Base-by-base conservation (phyloP, 1,284 basidiomycete species). In the Psilocybe mexicana region DNA sequence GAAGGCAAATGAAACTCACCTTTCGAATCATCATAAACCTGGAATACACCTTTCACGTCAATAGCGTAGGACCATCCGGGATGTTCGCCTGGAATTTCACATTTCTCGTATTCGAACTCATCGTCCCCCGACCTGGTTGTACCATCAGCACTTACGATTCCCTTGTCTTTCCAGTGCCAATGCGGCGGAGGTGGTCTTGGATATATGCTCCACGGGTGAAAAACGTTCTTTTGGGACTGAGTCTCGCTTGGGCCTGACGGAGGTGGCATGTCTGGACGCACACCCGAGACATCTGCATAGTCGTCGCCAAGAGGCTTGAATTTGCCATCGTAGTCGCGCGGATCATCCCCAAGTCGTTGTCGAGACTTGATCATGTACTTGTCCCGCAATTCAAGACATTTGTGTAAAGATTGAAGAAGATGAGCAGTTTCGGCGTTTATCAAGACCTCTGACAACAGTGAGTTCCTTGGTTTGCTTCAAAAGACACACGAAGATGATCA, bases 281-380 rank as follows among this genome's bases (percentile, higher is more conserved):
- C 77, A 14, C 90, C 85, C 28, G 80, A 80, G 0, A 92, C 88
- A 57, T 86, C 88, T 2, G 84, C 84, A 50, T 78, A 70, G 10
- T 80, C 78, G 44, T 86, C 71, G n/a, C 63, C 65, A n/a, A 73
- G 38, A n/a, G 70, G 68, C 14, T 76, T 74, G 68, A 94, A 93
- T 12, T 76, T 66, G 0, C 86, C 90, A 65, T 97, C 96, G 70
- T 94, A 85, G 72, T 97, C 93, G 62, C 84, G 83, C 0, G 95
- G 95, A 71, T 97, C 92, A 74, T 98, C 96, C 3, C 94, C 94
- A 1, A 96, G 82, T 54, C 90, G 83, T 71, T 98, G 95, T 6
- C 87, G 82, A 0, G 94, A 96, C 55, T 84, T 82, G 11, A 78
- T 66, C 76, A 96, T 93, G 75, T 97, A 98, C 73, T 96, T 97